Conservation (phyloP, 2,329 filamentous ascomycete species). For the Alternaria novae-zelandiae region DNA sequence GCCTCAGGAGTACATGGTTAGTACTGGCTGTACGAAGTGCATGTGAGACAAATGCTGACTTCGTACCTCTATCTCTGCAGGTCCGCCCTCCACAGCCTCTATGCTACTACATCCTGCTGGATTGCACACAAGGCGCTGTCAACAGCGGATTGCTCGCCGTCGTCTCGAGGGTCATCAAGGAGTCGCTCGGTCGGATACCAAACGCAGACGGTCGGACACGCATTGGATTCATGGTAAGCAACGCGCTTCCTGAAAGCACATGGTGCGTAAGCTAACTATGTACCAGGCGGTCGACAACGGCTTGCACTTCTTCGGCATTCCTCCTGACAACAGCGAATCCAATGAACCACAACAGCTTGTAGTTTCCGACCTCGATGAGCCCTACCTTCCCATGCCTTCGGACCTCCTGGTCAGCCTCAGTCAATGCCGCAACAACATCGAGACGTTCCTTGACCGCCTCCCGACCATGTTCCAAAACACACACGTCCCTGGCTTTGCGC, state of each 20-base stretch:
- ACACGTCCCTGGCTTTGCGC: constrained; percentile 85
- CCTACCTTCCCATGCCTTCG: constrained; percentile 91
- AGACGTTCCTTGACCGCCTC: constrained; percentile 86
- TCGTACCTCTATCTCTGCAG: neutral
- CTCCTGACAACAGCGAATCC: constrained; percentile 83
- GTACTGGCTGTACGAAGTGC: neutral
- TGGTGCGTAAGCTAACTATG: neutral
- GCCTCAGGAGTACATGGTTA: constrained; percentile 97
- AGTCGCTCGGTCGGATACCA: constrained; percentile 96
- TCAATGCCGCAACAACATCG: constrained; percentile 89
- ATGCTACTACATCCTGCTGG: constrained; percentile 38
- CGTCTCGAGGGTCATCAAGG: constrained; percentile 88
- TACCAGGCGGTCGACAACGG: constrained; percentile 79
- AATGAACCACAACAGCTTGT: constrained; percentile 90
- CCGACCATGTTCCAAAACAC: constrained; percentile 98
- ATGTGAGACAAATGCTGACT: neutral
- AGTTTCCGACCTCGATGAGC: constrained; percentile 93
- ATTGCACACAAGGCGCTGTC: constrained; percentile 67
- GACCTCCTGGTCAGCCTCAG: constrained; percentile 89
- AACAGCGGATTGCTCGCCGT: constrained; percentile 86
- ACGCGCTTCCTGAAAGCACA: neutral
- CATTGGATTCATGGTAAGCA: constrained; percentile 79
- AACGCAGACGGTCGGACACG: constrained; percentile 93
- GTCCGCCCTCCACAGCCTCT: constrained; percentile 87
- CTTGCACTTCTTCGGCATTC: constrained; percentile 94